Evolutionary conservation across 805 yeast species (phyloP), one percentile per base, ranked within the genome.

Genomic region (Pichia exigua): DNA sequence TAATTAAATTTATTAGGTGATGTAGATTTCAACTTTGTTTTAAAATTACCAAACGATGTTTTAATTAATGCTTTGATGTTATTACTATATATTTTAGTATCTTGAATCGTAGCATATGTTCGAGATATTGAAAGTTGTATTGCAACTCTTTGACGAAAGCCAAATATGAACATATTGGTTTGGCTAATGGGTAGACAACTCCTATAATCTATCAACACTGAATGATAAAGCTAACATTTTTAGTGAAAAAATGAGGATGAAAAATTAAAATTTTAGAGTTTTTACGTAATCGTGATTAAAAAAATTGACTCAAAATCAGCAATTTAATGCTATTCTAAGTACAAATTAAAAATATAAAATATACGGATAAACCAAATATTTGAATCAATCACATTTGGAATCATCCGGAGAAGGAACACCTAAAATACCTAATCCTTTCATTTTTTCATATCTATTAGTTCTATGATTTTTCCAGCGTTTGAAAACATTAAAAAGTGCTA

Each of bases 381-480:
- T 45, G 5, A 47, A 48, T 45, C 42, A 56, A 42, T 53, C 55
- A 40, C 52, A 49, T 27, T 54, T 55, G 5, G 60, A 51, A 5
- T 43, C 47, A 13, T 49, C 54, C 5, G 40, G 21, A 13, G 57
- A 53, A n/a, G 53, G 43, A 7, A 56, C 24, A 13, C 61, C 61
- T 9, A 58, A 35, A 12, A 58, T 45, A 4, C 61, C 61, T 1
- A 58, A 26, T 6, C 57, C 55, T 43, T 49, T 58, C 48, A 52
- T 45, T 27, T 45, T 58, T 40, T 58, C 59, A 10, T 12, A n/a
- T 20, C 42, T 44, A 1, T 51, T 11, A 11, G n/a, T n/a, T 17
- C 45, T 44, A 11, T 42, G 8, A 10, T 24, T 21, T 3, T 24
- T 24, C 44, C 50, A 27, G 15, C 22, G 18, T 27, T 24, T 47